phyloP scores from a whole-genome alignment of 352 stramenopile species.

The Globisporangium barbulae region DNA sequence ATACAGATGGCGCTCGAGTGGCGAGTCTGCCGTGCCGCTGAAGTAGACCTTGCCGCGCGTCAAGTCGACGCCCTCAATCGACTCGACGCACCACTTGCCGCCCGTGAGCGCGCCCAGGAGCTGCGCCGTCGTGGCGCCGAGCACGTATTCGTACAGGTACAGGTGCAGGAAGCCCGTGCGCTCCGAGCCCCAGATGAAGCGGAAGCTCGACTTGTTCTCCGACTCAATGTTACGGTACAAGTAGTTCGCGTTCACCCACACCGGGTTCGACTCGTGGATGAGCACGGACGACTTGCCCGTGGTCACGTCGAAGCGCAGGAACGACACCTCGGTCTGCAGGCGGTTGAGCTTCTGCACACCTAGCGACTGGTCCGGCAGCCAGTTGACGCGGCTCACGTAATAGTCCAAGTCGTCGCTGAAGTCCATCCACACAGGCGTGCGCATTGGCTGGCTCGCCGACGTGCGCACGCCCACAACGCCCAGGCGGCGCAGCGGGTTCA shows the following conservation, averaged over 20 bases:
- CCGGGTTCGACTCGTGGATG: conserved; percentile 84
- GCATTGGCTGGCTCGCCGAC: conserved; percentile 23
- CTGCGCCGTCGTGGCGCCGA: conserved; percentile 29
- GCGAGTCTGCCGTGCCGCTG: conserved; percentile 81
- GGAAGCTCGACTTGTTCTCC: conserved; percentile 83
- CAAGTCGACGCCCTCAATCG: conserved; percentile 80
- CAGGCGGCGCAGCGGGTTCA: conserved; percentile 89
- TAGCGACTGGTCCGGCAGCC: conserved; percentile 91
- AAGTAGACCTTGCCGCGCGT: conserved; percentile 86
- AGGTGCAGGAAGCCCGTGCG: conserved; percentile 93
- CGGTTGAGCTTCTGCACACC: conserved; percentile 89
- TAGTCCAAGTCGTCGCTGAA: conserved; percentile 73
- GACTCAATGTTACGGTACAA: conserved; percentile 88
- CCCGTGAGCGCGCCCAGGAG: conserved; percentile 61
- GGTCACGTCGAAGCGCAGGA: conserved; percentile 77
- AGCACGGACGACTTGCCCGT: conserved; percentile 70
- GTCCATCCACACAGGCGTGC: conserved; percentile 72
- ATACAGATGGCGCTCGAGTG: conserved; percentile 92
- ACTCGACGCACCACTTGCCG: conserved; percentile 75
- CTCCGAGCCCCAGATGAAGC: conserved; percentile 95
- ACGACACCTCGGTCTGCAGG: conserved; percentile 65
- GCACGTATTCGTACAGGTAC: conserved; percentile 93
- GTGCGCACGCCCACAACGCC: conserved; percentile 60
- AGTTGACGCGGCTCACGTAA: conserved; percentile 93
- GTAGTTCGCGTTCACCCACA: conserved; percentile 96